Evolutionary conservation across 495 filamentous ascomycete genomes (phyloP), one percentile per base, ranked within the genome.

Genomic region (Neurospora pannonica): DNA sequence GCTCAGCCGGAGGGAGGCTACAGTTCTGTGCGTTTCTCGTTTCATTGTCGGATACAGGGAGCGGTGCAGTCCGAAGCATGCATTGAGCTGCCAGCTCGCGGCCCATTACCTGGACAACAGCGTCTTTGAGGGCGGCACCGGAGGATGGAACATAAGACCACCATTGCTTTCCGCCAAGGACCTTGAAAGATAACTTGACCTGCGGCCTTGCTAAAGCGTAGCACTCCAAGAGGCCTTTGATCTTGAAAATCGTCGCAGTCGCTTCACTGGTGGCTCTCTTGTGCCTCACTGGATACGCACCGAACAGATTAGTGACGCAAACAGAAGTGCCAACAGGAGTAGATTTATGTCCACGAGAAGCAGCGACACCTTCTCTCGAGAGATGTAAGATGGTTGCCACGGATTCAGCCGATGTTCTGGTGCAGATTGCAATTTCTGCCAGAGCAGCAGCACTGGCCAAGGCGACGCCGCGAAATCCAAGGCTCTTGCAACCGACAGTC

Each of bases 401-500:
- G n/a, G 86, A 78, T 75, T 97, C 92, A 0, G 90, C 87, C 67
- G 91, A 88, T 24, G 89, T 85, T 70, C 91, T 88, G 0, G 96
- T 98, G 4, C 87, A 91, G 40, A 98, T 82, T 1, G 83, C 85
- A 71, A 98, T 75, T 3, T 83, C 75, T 6, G 89, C 92, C 75
- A 97, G 79, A 73, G 93, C 89, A 21, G 89, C 91, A 37, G 88
- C 88, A 79, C 92, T 95, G 1, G 94, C 93, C 70, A 98, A 82
- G 11, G 96, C 94, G 79, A 95, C 90, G 11, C 96, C 96, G 70
- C 96, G 87, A 78, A 99, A 99, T 1, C 96, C 96, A 43, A 97
- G 83, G 3, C 86, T 92, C n/a, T 82, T 86, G 0, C 90, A 89
- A 21, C 90, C 92, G 4, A 93, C 77, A 17, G 77, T 83, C 69